These are phyloP conservation scores for Nymphaea colorata DNA, from an alignment of 164 flowering plant genomes.

Conservation along the genomic window DNA sequence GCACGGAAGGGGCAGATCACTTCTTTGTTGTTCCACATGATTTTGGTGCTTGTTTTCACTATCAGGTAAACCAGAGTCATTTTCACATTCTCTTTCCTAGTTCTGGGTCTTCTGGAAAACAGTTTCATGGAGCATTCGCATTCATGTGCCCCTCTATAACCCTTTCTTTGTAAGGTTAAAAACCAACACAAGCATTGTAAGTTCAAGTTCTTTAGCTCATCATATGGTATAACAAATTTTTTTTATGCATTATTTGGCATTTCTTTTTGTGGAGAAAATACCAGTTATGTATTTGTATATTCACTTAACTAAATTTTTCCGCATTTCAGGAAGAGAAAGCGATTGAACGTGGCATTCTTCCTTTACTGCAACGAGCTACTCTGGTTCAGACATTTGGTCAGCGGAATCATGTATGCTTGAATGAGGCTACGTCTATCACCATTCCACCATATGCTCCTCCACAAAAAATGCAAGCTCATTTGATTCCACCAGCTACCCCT, in stretches of 20 bases:
- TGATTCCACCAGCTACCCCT: conserved; percentile 76
- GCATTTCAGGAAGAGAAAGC: conserved; percentile 80
- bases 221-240: no score
- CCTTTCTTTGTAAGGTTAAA: no score
- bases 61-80: conserved; percentile 38
- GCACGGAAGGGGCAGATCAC: conserved; percentile 93
- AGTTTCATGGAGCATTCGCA: no score
- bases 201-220: no score
- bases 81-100: no score
- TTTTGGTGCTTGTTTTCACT: conserved; percentile 94
- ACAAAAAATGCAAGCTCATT: conserved; percentile 88
- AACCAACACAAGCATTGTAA: no score
- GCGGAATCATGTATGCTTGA: conserved; percentile 84
- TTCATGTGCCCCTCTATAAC: no score
- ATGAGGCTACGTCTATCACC: conserved; percentile 57
- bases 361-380: conserved; percentile 78
- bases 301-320: no score
- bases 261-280: no score
- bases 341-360: conserved; percentile 83
- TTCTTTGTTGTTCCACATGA: conserved; percentile 91
- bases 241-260: no score
- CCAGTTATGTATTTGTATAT: no score
- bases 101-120: no score
- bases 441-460: conserved; percentile 99
- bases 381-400: conserved; percentile 98